Evolutionary conservation across 805 yeast genomes (phyloP), one percentile per base, ranked within the genome.

Genomic region (Cyberlindnera meyerae): DNA sequence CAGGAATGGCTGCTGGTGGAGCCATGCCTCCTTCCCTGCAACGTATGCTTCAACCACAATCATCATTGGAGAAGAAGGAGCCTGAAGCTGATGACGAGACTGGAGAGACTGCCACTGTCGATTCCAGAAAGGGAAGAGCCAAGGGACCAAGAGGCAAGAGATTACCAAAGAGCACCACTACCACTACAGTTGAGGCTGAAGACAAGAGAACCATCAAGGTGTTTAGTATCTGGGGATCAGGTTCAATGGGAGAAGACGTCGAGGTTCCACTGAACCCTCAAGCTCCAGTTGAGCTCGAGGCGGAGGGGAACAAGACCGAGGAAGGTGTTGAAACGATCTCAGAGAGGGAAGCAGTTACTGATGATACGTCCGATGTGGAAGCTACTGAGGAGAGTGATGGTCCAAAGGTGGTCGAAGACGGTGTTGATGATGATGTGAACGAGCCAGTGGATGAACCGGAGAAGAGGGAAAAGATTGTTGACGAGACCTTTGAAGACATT

Each of bases 111-210:
- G 48, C 36, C 35, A 33, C 35, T 35, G 38, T 14, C 35, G 75
- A 73, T 51, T 57, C 57, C 4, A 57, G 73, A 52, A 63, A 62
- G 33, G 63, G 75, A 21, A 70, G 90, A 50, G 80, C 79, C 1
- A 78, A 64, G 47, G 93, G 90, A 0, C 94, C 94, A 30, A 68
- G 75, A 43, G 89, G 89, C 0, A 73, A 85, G 42, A 77, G 75
- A 49, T 59, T 82, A 36, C 93, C 93, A 0, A 20, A 20, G 22
- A 20, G 22, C 9, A 9, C 22, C 7, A n/a, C n/a, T n/a, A 9
- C 22, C 22, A 20, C 22, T 8, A 20, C 22, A 8, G 22, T 20
- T 20, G 22, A 20, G 22, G 22, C 22, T 20, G 48, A 44, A 3
- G 58, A 54, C 34, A 49, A 46, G 34, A 49, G 58, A 42, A 29